phyloP scores from a whole-genome alignment of 2,329 filamentous ascomycete species.

The Bimuria novae-zelandiae region DNA sequence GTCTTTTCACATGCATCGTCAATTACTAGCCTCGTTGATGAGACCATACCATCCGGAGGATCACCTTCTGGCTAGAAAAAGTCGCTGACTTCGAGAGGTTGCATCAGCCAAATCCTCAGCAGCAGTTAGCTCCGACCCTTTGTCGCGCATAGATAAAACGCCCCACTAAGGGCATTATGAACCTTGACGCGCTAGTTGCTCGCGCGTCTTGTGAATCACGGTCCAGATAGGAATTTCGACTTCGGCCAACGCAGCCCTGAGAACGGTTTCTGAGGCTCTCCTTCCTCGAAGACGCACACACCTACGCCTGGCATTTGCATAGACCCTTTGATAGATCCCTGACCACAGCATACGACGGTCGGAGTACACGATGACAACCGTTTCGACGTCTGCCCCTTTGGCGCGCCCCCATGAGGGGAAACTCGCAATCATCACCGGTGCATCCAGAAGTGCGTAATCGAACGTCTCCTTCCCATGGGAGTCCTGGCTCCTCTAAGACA shows the following conservation, averaged over 20 bases:
- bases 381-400: neutral
- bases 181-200: too few relatives aligned
- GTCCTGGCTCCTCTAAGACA: neutral
- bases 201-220: too few relatives aligned
- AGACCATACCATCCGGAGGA: too few relatives aligned
- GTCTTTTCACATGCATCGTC: too few relatives aligned
- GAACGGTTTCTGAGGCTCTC: neutral
- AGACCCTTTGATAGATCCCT: neutral
- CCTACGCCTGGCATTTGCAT: neutral
- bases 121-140: too few relatives aligned
- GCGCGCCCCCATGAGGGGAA: conserved; percentile 61
- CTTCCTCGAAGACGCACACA: neutral
- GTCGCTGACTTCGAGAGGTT: too few relatives aligned
- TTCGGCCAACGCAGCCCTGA: neutral
- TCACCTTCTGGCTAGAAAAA: too few relatives aligned
- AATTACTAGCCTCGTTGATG: too few relatives aligned
- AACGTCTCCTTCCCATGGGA: too few relatives aligned
- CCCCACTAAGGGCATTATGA: too few relatives aligned
- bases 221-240: neutral
- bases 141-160: too few relatives aligned
- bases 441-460: conserved; percentile 65
- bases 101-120: too few relatives aligned
- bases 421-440: conserved; percentile 75
- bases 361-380: neutral
- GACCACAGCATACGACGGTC: neutral